These are phyloP conservation scores for Angomonas ambiguus DNA, from an alignment of 208 protist species.

Conservation along the genomic window DNA sequence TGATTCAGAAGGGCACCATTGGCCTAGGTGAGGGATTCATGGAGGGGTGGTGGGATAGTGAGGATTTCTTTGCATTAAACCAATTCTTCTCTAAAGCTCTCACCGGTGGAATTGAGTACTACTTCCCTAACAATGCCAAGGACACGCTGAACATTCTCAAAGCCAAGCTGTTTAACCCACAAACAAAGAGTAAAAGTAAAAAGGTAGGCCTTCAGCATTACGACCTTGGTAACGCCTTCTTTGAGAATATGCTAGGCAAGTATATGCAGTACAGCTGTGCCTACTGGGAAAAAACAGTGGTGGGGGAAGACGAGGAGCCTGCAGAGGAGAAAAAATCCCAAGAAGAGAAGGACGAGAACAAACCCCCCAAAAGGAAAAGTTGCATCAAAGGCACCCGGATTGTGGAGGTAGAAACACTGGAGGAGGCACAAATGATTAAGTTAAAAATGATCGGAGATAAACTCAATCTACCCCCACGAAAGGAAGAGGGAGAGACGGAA, in stretches of 20 bases:
- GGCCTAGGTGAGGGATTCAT: constrained; percentile 53
- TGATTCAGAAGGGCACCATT: constrained; percentile 45
- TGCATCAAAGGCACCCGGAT: neutral
- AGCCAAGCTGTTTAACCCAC: constrained; percentile 44
- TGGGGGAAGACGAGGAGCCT: constrained; percentile 13
- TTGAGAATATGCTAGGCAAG: constrained; percentile 54
- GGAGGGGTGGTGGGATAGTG: constrained; percentile 62
- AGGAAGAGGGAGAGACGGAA: neutral
- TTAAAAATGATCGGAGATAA: constrained; percentile 73
- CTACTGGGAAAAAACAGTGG: constrained; percentile 43
- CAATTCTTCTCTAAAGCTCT: constrained; percentile 39
- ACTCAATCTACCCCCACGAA: constrained; percentile 29
- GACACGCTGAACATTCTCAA: constrained; percentile 38
- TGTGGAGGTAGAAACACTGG: constrained; percentile 29
- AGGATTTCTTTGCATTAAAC: constrained; percentile 43
- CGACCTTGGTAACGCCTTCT: constrained; percentile 70
- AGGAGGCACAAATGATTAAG: constrained; percentile 72
- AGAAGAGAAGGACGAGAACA: neutral
- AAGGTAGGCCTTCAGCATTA: constrained; percentile 68
- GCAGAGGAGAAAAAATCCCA: neutral
- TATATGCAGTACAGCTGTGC: constrained; percentile 78
- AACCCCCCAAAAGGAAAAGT: neutral
- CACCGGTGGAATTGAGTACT: constrained; percentile 40
- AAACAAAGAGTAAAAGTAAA: constrained; percentile 45
- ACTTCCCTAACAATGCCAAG: constrained; percentile 59